Evolutionary conservation across 257 asterid species (phyloP).

Genomic region (Pogostemon cablin): DNA sequence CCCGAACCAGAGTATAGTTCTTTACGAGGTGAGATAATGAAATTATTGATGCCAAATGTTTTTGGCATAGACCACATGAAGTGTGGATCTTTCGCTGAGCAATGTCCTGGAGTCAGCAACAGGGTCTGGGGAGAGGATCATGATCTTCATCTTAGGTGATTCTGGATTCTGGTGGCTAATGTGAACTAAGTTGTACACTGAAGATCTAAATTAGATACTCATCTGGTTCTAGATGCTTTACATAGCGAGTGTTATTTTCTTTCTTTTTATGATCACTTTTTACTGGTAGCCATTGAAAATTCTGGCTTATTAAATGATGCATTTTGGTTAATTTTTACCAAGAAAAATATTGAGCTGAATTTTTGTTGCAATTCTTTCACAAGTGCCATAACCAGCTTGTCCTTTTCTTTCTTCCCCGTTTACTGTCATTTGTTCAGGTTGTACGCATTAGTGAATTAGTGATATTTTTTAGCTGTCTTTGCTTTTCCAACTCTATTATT

Average conservation of each 20-base stretch:
- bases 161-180: slow-evolving; percentile 28
- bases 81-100: slow-evolving; percentile 49
- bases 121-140: slow-evolving; percentile 87
- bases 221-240: slow-evolving; percentile 25
- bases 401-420: background rate
- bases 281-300: slow-evolving; percentile 19
- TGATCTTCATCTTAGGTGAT: slow-evolving; percentile 84
- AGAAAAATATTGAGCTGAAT: slow-evolving; percentile 6
- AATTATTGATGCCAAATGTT: slow-evolving; percentile 78
- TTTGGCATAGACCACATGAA: slow-evolving; percentile 87
- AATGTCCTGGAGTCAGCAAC: slow-evolving; percentile 54
- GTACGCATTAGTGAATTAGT: slow-evolving; percentile 5
- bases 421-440: background rate
- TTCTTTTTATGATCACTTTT: background rate
- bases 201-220: slow-evolving; percentile 26
- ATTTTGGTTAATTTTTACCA: slow-evolving; percentile 16
- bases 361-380: slow-evolving; percentile 23
- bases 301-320: slow-evolving; percentile 8
- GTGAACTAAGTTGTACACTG: slow-evolving; percentile 27
- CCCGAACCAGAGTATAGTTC: slow-evolving; percentile 92
- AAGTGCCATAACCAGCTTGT: slow-evolving; percentile 1
- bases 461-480: background rate
- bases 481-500: slow-evolving; percentile 1
- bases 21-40: slow-evolving; percentile 75
- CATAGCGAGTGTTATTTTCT: background rate